These are phyloP conservation scores for Climacium dendroides DNA, from an alignment of 225 moss, liverwort and hornwort genomes.

Conservation along the genomic window DNA sequence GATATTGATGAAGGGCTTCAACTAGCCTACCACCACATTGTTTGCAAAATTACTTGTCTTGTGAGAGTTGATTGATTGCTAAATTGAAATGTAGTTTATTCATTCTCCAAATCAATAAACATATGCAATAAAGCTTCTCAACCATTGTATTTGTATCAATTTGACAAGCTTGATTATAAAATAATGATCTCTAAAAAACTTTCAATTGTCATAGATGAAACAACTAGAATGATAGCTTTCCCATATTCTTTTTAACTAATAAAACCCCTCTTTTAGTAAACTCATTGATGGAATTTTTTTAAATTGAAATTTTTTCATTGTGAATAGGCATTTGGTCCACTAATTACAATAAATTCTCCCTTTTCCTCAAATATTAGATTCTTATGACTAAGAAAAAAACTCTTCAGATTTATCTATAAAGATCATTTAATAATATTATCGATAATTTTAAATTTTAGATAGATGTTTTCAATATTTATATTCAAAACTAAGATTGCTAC, in stretches of 20 bases:
- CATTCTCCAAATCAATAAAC: neutral
- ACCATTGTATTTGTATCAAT: neutral
- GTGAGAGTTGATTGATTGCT: neutral
- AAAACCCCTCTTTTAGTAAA: neutral
- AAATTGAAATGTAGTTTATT: neutral
- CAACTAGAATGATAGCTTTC: accelerated
- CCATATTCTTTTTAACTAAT: too few relatives aligned
- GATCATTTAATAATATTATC: neutral
- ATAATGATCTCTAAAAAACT: neutral
- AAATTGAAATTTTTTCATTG: neutral
- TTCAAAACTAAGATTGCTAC: too few relatives aligned
- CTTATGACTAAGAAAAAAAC: neutral
- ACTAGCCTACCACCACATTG: accelerated
- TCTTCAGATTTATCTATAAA: neutral
- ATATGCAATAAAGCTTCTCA: neutral
- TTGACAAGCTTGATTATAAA: neutral
- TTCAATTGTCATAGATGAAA: neutral
- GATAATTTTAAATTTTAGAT: too few relatives aligned
- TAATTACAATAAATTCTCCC: neutral
- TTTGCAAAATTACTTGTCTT: accelerated
- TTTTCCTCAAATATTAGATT: neutral
- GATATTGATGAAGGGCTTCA: neutral
- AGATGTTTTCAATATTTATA: too few relatives aligned
- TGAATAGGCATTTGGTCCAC: too few relatives aligned
- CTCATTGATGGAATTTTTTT: neutral